Percentiles rank a stretch among this genome's conserved stretches.
phyloP scores from a whole-genome alignment of 1,284 basidiomycete species.

The Ustilago esculenta region DNA sequence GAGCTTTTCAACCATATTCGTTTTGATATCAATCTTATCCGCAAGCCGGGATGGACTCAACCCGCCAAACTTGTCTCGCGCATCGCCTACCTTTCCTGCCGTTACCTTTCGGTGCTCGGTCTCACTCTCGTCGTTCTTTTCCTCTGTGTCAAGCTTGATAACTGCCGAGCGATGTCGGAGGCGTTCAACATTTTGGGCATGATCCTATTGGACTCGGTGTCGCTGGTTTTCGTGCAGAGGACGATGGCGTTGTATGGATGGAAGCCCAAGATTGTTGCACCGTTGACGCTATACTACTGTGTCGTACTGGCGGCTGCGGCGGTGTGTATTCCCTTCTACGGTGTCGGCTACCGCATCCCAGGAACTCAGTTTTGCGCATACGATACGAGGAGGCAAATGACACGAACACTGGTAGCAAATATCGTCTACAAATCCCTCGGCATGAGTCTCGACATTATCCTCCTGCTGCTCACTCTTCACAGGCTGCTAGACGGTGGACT shows the following conservation, averaged over 20 bases:
- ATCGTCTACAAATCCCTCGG: conserved; percentile 25
- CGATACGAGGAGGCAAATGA: conserved; percentile 23
- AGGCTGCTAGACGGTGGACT: conserved; percentile 43
- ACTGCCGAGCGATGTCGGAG: conserved; percentile 19
- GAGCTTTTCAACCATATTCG: conserved; percentile 36
- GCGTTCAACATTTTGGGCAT: conserved; percentile 33
- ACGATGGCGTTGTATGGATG: conserved; percentile 42
- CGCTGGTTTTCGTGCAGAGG: conserved; percentile 35
- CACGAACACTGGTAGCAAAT: conserved; percentile 10
- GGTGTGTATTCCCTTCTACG: conserved; percentile 33
- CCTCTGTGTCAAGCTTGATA: conserved; percentile 15
- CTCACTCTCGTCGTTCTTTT: conserved; percentile 25
- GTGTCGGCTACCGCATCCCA: conserved; percentile 30
- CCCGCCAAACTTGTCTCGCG: conserved; percentile 35
- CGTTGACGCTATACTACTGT: conserved; percentile 16
- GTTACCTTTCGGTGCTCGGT: conserved; percentile 12
- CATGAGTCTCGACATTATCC: conserved; percentile 29
- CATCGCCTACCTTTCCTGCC: conserved; percentile 31
- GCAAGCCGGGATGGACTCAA: conserved; percentile 35
- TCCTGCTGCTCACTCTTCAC: conserved; percentile 44
- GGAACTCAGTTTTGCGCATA: conserved; percentile 27
- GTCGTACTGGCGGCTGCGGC: conserved; percentile 15
- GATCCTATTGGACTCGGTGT: conserved; percentile 24
- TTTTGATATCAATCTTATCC: conserved; percentile 37
- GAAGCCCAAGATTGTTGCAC: conserved; percentile 23